Base-by-base conservation (phyloP, 768 basidiomycete species). In the Leccinum broughii region DNA sequence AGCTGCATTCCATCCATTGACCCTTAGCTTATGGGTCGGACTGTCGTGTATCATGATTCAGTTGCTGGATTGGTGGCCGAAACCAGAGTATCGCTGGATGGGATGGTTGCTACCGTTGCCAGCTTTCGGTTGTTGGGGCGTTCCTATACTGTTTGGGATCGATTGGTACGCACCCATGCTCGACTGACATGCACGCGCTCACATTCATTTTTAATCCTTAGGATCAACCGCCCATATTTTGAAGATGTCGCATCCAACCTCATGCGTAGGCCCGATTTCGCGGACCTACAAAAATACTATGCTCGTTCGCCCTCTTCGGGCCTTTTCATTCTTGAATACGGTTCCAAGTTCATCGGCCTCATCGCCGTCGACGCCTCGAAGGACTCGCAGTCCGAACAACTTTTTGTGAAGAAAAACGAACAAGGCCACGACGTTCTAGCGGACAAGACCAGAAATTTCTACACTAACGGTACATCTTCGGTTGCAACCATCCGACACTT, bases 401-500 rank as follows among this genome's bases (percentile, higher is more conserved):
- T 59, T n/a, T 49, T 71, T 4, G 60, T 66, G 15, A 67, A 70
- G 58, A 63, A 68, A 44, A 60, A 62, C 13, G 65, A 68, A 44
- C 55, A 62, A n/a, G 62, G 69, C 3, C 57, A 37, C 46, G 14
- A 34, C 7, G 6, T 68, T 28, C 49, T 57, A 26, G 30, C 51
- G 22, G 60, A 68, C 46, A 57, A 58, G n/a, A 57, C 59, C 56
- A 64, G 58, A 34, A 46, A 62, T 26, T 55, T 67, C 26, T 69
- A 62, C 26, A 54, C 71, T 55, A 73, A 66, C 24, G 75, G 78
- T 39, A 75, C 79, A 34, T 77, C 84, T n/a, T 68, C 72, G 46
- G 77, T 78, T n/a, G 91, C 86, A 11, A 75, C 78, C 17, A 85
- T 93, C 64, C 86, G 89, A 32, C 91, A 93, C 70, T 87, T 92